These are phyloP conservation scores for Tolypocladium tundrense DNA, from an alignment of 2,329 filamentous ascomycete species.

Conservation along the genomic window DNA sequence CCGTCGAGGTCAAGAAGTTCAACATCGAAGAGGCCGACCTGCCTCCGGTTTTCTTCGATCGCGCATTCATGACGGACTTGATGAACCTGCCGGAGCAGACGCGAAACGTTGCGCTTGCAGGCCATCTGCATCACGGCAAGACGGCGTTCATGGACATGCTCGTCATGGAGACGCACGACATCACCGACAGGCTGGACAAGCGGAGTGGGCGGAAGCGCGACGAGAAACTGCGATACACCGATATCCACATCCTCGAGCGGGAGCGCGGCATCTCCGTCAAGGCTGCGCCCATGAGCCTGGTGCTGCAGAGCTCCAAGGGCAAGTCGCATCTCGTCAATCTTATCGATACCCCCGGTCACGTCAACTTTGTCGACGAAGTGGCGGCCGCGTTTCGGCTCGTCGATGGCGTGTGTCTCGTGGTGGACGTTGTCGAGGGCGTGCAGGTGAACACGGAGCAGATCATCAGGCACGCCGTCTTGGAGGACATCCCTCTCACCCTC, in stretches of 20 bases:
- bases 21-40: slow-evolving; percentile 85
- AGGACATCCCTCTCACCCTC: slow-evolving; percentile 79
- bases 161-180: slow-evolving; percentile 88
- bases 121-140: slow-evolving; percentile 94
- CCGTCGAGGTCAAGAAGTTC: slow-evolving; percentile 92
- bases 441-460: slow-evolving; percentile 95
- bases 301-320: slow-evolving; percentile 76
- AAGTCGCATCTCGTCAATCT: slow-evolving; percentile 96
- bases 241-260: slow-evolving; percentile 79
- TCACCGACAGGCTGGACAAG: slow-evolving; percentile 68
- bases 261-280: slow-evolving; percentile 89
- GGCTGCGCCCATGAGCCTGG: slow-evolving; percentile 84
- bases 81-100: slow-evolving; percentile 95
- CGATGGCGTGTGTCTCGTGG: slow-evolving; percentile 85
- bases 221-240: slow-evolving; percentile 89
- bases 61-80: slow-evolving; percentile 87
- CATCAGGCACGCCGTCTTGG: slow-evolving; percentile 87
- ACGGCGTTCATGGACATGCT: slow-evolving; percentile 98
- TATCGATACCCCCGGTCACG: slow-evolving; percentile 91
- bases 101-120: slow-evolving; percentile 82
- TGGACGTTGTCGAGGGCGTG: slow-evolving; percentile 98
- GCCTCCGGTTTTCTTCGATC: slow-evolving; percentile 76
- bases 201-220: slow-evolving; percentile 72
- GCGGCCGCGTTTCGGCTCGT: slow-evolving; percentile 77
- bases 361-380: slow-evolving; percentile 97